A percentile compares a stretch with the other conserved stretches of the same genome.
phyloP scores from a whole-genome alignment of 208 protist species.

The Angomonas ambiguus region DNA sequence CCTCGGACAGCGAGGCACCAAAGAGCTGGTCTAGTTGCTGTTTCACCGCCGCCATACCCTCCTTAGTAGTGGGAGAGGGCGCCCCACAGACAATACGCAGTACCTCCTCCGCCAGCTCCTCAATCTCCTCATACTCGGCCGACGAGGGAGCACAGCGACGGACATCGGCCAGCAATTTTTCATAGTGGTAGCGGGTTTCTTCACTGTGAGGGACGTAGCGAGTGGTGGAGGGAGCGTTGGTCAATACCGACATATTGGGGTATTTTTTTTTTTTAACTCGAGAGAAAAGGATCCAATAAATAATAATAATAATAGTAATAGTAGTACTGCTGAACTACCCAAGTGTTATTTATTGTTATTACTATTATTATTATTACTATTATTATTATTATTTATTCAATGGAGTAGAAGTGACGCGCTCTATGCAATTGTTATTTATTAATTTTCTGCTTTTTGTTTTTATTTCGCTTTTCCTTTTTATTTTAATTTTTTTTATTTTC shows the following conservation, averaged over 20 bases:
- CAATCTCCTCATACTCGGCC: conserved; percentile 56
- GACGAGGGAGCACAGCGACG: conserved; percentile 75
- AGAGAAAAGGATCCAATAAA: too few species aligned
- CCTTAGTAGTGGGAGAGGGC: conserved; percentile 11
- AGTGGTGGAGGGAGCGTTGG: too few species aligned
- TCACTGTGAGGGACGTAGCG: conserved; percentile 73
- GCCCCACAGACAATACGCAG: conserved; percentile 58
- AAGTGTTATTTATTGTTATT: too few species aligned
- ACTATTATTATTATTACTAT: too few species aligned
- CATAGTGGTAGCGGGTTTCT: conserved; percentile 67
- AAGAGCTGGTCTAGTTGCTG: conserved; percentile 59
- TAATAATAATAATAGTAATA: too few species aligned
- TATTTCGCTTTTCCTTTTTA: background rate
- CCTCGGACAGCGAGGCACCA: conserved; percentile 54
- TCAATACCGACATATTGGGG: too few species aligned
- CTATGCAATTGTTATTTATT: too few species aligned
- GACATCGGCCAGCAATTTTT: conserved; percentile 73
- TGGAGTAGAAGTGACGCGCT: background rate
- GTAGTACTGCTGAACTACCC: too few species aligned
- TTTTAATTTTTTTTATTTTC: background rate
- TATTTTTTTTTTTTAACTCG: too few species aligned
- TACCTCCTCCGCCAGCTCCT: conserved; percentile 73
- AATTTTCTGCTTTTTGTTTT: too few species aligned
- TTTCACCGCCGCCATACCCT: conserved; percentile 39
- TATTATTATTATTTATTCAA: conserved; percentile 1